phyloP scores from a whole-genome alignment of 768 basidiomycete genomes.

The Ephemerocybe angulata region DNA sequence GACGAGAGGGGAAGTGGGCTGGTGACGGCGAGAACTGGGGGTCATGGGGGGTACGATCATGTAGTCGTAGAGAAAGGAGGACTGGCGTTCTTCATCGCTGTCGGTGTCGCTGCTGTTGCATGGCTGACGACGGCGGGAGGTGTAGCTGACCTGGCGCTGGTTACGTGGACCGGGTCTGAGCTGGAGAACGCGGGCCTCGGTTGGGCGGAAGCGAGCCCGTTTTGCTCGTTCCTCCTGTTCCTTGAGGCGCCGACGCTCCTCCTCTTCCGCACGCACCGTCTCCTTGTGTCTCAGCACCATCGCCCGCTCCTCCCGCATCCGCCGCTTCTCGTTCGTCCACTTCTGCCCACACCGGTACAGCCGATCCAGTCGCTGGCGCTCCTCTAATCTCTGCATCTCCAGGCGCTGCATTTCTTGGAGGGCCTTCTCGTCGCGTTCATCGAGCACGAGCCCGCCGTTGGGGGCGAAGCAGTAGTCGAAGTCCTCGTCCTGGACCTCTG shows the following conservation, averaged over 20 bases:
- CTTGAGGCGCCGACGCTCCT: conserved; percentile 21
- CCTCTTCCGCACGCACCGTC: conserved; percentile 24
- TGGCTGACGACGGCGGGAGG: conserved; percentile 8
- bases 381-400: conserved; percentile 33
- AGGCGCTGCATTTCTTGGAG: conserved; percentile 34
- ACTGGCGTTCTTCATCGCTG: conserved; percentile 3
- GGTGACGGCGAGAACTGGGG: conserved; percentile 1
- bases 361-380: conserved; percentile 36
- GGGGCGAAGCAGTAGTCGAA: conserved; percentile 48
- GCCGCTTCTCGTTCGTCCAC: conserved; percentile 46
- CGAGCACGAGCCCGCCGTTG: conserved; percentile 34
- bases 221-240: conserved; percentile 27
- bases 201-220: conserved; percentile 23
- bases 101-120: conserved; percentile 8
- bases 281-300: conserved; percentile 31
- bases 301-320: conserved; percentile 37
- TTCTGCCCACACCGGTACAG: conserved; percentile 43
- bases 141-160: conserved; percentile 18
- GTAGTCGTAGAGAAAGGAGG: conserved; percentile 25
- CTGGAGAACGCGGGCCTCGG: conserved; percentile 1
- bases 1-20: conserved; percentile 10
- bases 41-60: conserved; percentile 20
- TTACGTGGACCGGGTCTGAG: not conserved
- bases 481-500: conserved; percentile 51
- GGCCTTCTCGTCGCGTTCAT: conserved; percentile 40